Evolutionary conservation across 1,284 basidiomycete species (phyloP).

Genomic region (Microbotryomycetes sp.): DNA sequence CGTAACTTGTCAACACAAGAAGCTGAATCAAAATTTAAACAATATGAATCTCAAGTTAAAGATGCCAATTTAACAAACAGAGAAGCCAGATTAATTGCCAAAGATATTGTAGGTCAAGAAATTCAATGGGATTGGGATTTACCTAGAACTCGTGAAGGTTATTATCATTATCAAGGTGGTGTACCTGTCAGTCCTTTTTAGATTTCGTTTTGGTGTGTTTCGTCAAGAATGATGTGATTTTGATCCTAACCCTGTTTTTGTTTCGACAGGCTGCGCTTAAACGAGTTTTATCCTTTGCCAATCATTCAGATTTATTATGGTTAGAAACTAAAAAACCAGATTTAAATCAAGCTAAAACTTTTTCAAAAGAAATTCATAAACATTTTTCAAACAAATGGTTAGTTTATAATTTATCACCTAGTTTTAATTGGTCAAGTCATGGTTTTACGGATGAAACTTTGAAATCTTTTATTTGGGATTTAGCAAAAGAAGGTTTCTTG

Average conservation of each 20-base stretch:
- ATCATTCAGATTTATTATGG: slow-evolving; percentile 79
- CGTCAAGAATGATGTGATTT: not conserved
- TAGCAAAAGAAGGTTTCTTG: slow-evolving; percentile 82
- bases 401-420: slow-evolving; percentile 90
- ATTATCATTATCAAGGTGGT: slow-evolving; percentile 83
- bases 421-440: slow-evolving; percentile 84
- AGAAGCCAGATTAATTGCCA: slow-evolving; percentile 65
- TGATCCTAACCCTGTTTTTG: not conserved
- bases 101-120: slow-evolving; percentile 60
- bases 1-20: slow-evolving; percentile 49
- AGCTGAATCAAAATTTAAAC: slow-evolving; percentile 55
- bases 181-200: slow-evolving; percentile 50
- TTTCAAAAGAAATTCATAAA: slow-evolving; percentile 68
- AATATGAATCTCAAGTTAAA: slow-evolving; percentile 55
- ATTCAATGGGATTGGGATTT: slow-evolving; percentile 82
- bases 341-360: slow-evolving; percentile 68
- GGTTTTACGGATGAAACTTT: slow-evolving; percentile 66
- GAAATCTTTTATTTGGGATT: slow-evolving; percentile 83
- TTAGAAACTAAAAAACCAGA: slow-evolving; percentile 83
- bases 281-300: slow-evolving; percentile 70
- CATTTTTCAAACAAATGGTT: slow-evolving; percentile 74
- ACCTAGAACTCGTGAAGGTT: slow-evolving; percentile 83
- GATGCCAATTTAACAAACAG: slow-evolving; percentile 59
- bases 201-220: not conserved
- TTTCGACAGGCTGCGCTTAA: slow-evolving; percentile 61